Evolutionary conservation across 116 monocot species (phyloP), one percentile per base, ranked within the genome.

Genomic region (Cymodocea nodosa): DNA sequence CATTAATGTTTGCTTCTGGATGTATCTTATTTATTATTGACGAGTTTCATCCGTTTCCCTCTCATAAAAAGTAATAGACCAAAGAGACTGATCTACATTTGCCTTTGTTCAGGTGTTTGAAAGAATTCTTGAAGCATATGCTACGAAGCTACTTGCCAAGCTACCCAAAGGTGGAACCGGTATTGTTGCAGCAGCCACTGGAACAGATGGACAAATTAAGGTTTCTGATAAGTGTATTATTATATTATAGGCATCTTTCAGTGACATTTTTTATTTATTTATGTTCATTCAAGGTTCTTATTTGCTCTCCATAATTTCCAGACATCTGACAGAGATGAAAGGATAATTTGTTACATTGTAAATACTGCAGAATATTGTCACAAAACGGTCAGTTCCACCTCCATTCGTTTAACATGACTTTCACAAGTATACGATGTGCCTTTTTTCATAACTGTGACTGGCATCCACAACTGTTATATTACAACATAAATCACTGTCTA

Each of bases 281-380:
- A 18, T 62, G 18, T n/a, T 62, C 44, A n/a, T 36, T 36, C 15
- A 20, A n/a, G 50, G 17, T 64, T 49, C 44, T 23, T 50, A n/a
- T 23, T 51, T 50, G 35, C 15, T 68, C 40, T 71, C 35, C 23
- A 37, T 40, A 62, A 15, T 34, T 36, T 77, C 39, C 97, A 97
- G 97, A 85, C 83, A 62, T 97, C 97, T 53, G 91, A 97, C 56
- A 79, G 85, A 79, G 97, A 91, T 73, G 97, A 97, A 68, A 87
- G 82, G 66, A 82, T 97, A 66, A 97, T 97, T 78, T 97, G 97
- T 70, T 91, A 97, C 73, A 91, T 97, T 48, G 85, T 97, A 13
- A 91, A 97, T 69, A 97, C 97, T 62, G 87, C 97, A 54, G 97
- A 97, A 63, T 97, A 97, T 73, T 97, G 97, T 68, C 91, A 91